Base-by-base conservation (phyloP, 2,329 filamentous ascomycete genomes). In the Trichoderma oligosporum region DNA sequence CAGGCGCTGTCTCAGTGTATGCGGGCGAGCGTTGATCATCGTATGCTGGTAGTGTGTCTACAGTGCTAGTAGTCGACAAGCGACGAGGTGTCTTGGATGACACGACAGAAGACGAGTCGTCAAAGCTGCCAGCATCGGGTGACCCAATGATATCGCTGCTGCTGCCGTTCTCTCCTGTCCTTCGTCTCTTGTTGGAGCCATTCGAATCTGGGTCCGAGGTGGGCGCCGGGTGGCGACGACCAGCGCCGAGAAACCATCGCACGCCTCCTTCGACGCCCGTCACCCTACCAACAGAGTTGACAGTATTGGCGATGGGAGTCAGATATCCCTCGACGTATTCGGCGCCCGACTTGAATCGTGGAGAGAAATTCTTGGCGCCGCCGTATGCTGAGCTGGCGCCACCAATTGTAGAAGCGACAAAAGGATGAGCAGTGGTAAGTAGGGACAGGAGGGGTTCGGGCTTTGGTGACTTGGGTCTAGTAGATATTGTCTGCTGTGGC, bases 291-390 rank as follows among this genome's bases (percentile, higher is more conserved):
- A 96, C 89, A 0, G 85, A 88, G 12, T 89, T 89, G 27, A 96
- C 89, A 0, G 90, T 94, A 67, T 89, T 94, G 52, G 89, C 89
- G 52, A 97, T 84, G 1, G 91, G 91, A 1, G 88, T 89, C 51
- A 96, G 84, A 64, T 90, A 93, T 45, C 89, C 87, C 71, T 97
- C 93, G 18, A 97, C 86, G 65, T 95, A 91, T 70, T 96, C 91
- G 47, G 90, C 93, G 60, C 91, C 84, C n/a, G 89, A 88, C 71
- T 89, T 91, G 68, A 97, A 90, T 2, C 88, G 83, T 0, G 93
- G 91, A 1, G 91, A 95, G 66, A 93, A 95, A 64, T 92, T 90
- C 73, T 97, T 97, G 9, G 89, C 91, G 2, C 82, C 86, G 25
- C 88, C 87, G 70, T 97, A 97, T 1, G 89, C 90, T 1, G 88